Conservation (phyloP, 176 grass and related monocot species). For the Ampelocalamus luodianensis region DNA sequence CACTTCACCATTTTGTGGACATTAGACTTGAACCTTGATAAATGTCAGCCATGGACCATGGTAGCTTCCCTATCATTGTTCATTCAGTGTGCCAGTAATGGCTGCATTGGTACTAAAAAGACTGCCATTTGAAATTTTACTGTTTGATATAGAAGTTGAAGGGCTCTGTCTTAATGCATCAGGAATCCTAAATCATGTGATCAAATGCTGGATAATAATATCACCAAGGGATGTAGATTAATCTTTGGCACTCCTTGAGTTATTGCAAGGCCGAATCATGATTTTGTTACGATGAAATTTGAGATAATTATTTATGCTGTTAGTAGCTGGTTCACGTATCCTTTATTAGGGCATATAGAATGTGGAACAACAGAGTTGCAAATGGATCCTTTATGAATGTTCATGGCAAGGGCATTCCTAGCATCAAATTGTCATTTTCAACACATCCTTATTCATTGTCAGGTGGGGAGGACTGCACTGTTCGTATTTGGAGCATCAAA, state of each 20-base stretch:
- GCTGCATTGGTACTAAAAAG: background rate
- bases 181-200: slow-evolving; percentile 5
- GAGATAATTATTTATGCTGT: background rate
- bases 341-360: slow-evolving; percentile 15
- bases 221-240: background rate
- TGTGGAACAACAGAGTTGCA: slow-evolving; percentile 8
- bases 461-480: slow-evolving; percentile 78
- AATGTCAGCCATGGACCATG: background rate
- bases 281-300: background rate
- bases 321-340: background rate
- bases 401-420: background rate
- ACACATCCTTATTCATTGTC: slow-evolving; percentile 32
- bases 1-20: background rate
- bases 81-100: background rate
- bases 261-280: slow-evolving; percentile 20
- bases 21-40: slow-evolving; percentile 21
- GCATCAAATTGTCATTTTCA: slow-evolving; percentile 28
- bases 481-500: slow-evolving; percentile 90
- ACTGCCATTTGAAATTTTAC: background rate
- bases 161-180: slow-evolving; percentile 11
- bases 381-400: background rate
- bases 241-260: background rate
- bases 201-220: slow-evolving; percentile 24
- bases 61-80: background rate
- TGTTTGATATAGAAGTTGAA: background rate